A percentile compares a stretch with the other conserved stretches of the same genome.
Conservation (phyloP, 1,284 basidiomycete genomes). For the Termitomyces sp. region DNA sequence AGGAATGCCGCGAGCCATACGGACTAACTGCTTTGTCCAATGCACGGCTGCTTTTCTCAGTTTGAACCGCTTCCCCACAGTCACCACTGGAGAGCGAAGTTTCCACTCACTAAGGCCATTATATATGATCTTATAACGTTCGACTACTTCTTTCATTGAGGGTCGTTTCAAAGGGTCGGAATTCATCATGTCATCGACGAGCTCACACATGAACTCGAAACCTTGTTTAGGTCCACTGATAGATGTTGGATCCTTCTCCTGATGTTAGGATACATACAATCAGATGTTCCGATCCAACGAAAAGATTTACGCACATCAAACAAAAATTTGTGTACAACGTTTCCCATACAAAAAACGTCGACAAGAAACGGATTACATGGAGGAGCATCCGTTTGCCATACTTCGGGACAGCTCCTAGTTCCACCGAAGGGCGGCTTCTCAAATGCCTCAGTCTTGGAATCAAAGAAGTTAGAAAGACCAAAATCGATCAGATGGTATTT, state of each 20-base stretch:
- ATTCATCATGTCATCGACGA: background rate
- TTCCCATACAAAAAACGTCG: background rate
- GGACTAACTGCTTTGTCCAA: background rate
- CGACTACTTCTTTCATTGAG: background rate
- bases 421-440: background rate
- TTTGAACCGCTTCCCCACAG: background rate
- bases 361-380: background rate
- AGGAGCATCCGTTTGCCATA: background rate
- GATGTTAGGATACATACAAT: background rate
- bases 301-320: background rate
- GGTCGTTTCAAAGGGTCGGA: background rate
- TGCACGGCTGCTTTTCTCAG: background rate
- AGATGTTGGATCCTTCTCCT: background rate
- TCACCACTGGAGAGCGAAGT: background rate
- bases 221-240: background rate
- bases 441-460: background rate
- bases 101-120: background rate
- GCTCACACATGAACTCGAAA: background rate
- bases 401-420: background rate
- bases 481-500: background rate
- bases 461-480: background rate
- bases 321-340: background rate
- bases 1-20: background rate
- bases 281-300: background rate
- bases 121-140: background rate